Evolutionary conservation across 768 basidiomycete genomes (phyloP), one percentile per base, ranked within the genome.

Genomic region (Hemileccinum rubropunctum): DNA sequence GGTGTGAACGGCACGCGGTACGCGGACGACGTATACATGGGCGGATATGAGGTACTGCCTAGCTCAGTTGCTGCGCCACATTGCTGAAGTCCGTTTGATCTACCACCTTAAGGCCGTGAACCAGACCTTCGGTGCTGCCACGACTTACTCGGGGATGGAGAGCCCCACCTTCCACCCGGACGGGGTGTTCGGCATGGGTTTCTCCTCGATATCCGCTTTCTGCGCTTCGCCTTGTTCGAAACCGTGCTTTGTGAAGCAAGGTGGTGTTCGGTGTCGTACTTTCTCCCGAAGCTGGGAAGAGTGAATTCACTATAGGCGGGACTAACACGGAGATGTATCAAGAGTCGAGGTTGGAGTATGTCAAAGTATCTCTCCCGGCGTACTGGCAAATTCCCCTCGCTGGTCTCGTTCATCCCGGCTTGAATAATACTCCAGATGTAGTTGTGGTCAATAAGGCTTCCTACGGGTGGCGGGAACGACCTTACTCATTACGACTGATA

Each of bases 231-330:
- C 77, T 0, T 76, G 42, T 77, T 79, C 58, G 71, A 78, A 45
- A 75, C 73, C 18, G 72, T 81, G 34, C 51, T 77, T 54, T 30
- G 60, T 71, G 2, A 50, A 67, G 7, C 57, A 71, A n/a, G 26
- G 58, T 71, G 36, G 66, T 73, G 50, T 82, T 83, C 54, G 71
- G 74, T 21, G 73, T 83, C 57, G 76, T 77, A 52, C 67, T 83
- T 38, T 68, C 73, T 32, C 56, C 65, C 4, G 58, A 74, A 11
- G 23, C 65, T 15, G 59, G 63, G 20, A n/a, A n/a, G n/a, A 73
- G 77, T n/a, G 78, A 81, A 61, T n/a, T n/a, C 72, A 76, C 72
- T 51, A 60, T 86, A 42, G 83, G 83, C 26, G 83, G 81, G 28
- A 70, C 72, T 5, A 73, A 86, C 62, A 56, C 56, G 4, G 53